Evolutionary conservation across 2,329 filamentous ascomycete species (phyloP).

Genomic region (Colletotrichum sojae): DNA sequence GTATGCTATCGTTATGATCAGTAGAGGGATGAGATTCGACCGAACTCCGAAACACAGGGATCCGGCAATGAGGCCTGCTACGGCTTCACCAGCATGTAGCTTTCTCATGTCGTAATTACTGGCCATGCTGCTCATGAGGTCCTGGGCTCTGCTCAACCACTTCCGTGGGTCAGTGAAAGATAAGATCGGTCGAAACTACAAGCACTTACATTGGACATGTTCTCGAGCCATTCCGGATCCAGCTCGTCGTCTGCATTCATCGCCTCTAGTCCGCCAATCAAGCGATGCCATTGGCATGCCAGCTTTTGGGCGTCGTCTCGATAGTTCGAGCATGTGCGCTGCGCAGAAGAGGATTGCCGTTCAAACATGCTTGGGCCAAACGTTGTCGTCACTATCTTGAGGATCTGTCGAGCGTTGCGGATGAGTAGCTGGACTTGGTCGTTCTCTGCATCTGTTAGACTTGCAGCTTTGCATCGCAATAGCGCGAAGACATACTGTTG

Average conservation of each 20-base stretch:
- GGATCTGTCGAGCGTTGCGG: conserved; percentile 85
- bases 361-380: conserved; percentile 69
- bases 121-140: conserved; percentile 87
- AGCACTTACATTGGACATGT: conserved; percentile 58
- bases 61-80: conserved; percentile 46
- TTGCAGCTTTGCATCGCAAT: too few relatives aligned
- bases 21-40: conserved; percentile 58
- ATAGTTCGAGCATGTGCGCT: conserved; percentile 51
- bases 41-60: conserved; percentile 40
- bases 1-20: conserved; percentile 73
- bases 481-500: conserved; percentile 61
- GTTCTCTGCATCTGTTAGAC: conserved; percentile 46
- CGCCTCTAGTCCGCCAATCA: conserved; percentile 44
- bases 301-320: conserved; percentile 68
- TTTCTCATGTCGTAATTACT: conserved; percentile 88
- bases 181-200: background rate
- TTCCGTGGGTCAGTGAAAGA: conserved; percentile 43
- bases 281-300: conserved; percentile 77
- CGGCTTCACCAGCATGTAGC: conserved; percentile 64
- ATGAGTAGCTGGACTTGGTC: conserved; percentile 79
- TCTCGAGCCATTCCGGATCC: conserved; percentile 57
- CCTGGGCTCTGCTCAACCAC: conserved; percentile 82
- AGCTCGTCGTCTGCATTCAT: conserved; percentile 44
- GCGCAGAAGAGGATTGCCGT: conserved; percentile 39
- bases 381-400: conserved; percentile 81